Conservation (phyloP, 345 rosid species). For the Physaria fendleri region DNA sequence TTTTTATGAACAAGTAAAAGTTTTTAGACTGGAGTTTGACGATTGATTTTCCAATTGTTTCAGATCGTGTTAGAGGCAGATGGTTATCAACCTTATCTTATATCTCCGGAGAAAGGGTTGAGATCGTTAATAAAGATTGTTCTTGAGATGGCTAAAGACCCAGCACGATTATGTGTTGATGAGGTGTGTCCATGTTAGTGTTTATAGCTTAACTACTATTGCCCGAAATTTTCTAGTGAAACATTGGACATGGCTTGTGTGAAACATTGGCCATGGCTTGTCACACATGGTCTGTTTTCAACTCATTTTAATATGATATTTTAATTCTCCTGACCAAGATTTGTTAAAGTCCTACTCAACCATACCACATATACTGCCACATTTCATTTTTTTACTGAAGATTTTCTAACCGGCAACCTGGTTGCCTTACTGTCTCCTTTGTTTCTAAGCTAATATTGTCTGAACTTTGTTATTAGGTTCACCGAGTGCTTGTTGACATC, state of each 20-base stretch:
- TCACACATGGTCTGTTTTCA: conserved; percentile 12
- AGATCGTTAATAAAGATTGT: conserved; percentile 72
- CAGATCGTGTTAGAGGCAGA: conserved; percentile 82
- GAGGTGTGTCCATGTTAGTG: no score
- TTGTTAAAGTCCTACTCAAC: not conserved
- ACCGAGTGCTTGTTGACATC: conserved; percentile 63
- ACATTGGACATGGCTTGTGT: no score
- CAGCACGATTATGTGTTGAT: no score
- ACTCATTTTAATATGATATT: not conserved
- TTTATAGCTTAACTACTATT: no score
- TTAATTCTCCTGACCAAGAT: not conserved
- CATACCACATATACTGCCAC: not conserved
- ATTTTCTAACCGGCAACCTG: not conserved
- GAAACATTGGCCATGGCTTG: conserved; percentile 2
- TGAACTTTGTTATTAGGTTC: conserved; percentile 47
- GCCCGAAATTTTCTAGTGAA: no score
- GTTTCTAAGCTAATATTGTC: not conserved
- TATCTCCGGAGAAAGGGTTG: conserved; percentile 81
- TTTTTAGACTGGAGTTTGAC: not conserved
- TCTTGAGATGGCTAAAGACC: no score
- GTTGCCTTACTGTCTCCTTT: not conserved
- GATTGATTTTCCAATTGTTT: conserved; percentile 7
- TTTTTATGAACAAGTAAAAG: not conserved
- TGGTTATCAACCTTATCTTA: conserved; percentile 84
- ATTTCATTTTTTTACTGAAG: conserved; percentile 7